A percentile compares a stretch with the other conserved stretches of the same genome.
Evolutionary conservation across 2,329 filamentous ascomycete species (phyloP).

Genomic region (Colletotrichum navitas): DNA sequence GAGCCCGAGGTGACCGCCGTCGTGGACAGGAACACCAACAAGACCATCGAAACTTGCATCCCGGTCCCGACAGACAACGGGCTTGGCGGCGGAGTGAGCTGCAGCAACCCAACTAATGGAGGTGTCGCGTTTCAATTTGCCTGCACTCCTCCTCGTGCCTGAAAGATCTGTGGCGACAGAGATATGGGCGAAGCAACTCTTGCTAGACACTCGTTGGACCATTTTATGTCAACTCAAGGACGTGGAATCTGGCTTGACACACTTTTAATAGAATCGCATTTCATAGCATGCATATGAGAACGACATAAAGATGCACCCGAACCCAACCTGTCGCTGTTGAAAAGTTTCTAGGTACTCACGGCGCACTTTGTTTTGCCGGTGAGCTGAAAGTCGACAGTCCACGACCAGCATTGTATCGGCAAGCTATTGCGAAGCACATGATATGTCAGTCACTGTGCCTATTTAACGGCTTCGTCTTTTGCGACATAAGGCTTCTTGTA

Average conservation of each 20-base stretch:
- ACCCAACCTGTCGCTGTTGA: background rate
- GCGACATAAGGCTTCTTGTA: background rate
- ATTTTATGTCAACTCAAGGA: background rate
- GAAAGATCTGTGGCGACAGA: background rate
- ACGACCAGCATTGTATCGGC: too few relatives aligned
- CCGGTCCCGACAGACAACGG: background rate
- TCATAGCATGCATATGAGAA: background rate
- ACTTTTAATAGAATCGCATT: background rate
- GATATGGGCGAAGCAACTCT: too few relatives aligned
- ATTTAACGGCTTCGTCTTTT: background rate
- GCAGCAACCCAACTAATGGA: background rate
- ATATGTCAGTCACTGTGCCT: too few relatives aligned
- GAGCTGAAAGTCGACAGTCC: too few relatives aligned
- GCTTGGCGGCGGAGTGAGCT: background rate
- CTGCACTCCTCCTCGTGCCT: background rate
- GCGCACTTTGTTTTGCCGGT: too few relatives aligned
- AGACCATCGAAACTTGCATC: slow-evolving; percentile 27
- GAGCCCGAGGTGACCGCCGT: slow-evolving; percentile 29
- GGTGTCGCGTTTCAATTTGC: background rate
- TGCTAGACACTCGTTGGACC: too few relatives aligned
- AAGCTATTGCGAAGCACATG: too few relatives aligned
- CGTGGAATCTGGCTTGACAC: background rate
- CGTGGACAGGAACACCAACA: slow-evolving; percentile 28
- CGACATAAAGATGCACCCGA: background rate
- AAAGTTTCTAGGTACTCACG: background rate